Percentiles rank a stretch among this genome's conserved stretches.
These are phyloP conservation scores for Daedaleopsis sinensis DNA, from an alignment of 768 basidiomycete species.

Conservation along the genomic window DNA sequence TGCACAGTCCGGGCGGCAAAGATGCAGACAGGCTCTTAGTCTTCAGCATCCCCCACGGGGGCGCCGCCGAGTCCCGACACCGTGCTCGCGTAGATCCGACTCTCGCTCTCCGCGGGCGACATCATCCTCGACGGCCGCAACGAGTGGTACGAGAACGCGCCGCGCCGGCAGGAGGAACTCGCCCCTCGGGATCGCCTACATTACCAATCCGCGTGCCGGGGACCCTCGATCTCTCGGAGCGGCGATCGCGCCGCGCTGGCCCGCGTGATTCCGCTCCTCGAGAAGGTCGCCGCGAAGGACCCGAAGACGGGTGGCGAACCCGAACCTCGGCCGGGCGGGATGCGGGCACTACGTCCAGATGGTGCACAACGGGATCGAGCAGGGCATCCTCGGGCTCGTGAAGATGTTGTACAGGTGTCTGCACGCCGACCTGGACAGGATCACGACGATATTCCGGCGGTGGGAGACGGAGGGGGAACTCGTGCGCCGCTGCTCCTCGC, in stretches of 20 bases:
- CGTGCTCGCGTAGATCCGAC: conserved; percentile 15
- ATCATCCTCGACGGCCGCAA: conserved; percentile 29
- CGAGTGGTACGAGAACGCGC: conserved; percentile 26
- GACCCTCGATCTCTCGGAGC: conserved; percentile 26
- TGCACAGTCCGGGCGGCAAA: conserved; percentile 18
- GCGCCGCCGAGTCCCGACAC: conserved; percentile 25
- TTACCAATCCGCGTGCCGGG: conserved; percentile 27
- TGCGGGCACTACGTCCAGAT: conserved; percentile 30
- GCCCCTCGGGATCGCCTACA: conserved; percentile 17
- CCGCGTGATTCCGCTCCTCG: conserved; percentile 24
- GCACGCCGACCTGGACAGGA: conserved; percentile 19
- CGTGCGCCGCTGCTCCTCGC: conserved; percentile 8
- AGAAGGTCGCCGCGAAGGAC: conserved; percentile 24
- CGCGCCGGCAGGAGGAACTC: conserved; percentile 21
- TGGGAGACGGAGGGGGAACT: conserved; percentile 23
- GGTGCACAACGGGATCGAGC: conserved; percentile 32
- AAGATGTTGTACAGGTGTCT: conserved; percentile 24
- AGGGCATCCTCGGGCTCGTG: conserved; percentile 25
- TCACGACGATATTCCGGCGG: conserved; percentile 17
- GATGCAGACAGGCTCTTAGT: conserved; percentile 24
- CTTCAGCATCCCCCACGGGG: conserved; percentile 29
- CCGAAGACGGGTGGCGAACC: conserved; percentile 18
- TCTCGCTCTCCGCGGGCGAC: conserved; percentile 21
- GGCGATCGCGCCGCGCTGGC: conserved; percentile 22
- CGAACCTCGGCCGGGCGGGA: conserved; percentile 22